Evolutionary conservation across 2,329 filamentous ascomycete species (phyloP).

Genomic region (Fonsecaea erecta): DNA sequence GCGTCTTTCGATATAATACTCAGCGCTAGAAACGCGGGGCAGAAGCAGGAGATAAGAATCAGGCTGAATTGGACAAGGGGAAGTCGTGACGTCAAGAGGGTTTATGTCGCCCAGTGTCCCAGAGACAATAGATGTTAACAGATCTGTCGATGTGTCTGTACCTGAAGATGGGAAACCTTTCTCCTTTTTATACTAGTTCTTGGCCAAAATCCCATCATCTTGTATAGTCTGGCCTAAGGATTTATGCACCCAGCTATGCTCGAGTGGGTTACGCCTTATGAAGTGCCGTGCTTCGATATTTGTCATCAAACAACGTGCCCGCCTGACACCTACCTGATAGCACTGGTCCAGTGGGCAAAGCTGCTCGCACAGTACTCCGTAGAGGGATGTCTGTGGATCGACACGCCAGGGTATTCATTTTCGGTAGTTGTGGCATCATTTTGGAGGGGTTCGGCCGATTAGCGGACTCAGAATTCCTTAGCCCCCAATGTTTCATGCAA

Average conservation of each 20-base stretch:
- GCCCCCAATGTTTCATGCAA: not conserved
- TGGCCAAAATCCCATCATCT: not conserved
- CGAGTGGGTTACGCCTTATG: not conserved
- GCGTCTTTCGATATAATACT: not conserved
- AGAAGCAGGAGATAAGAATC: slow-evolving; percentile 3
- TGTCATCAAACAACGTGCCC: not conserved
- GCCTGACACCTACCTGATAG: too few species aligned
- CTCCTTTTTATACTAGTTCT: too few species aligned
- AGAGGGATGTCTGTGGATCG: not conserved
- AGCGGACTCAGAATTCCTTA: not conserved
- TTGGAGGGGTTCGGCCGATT: not conserved
- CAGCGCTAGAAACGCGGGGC: too few species aligned
- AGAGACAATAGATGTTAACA: not conserved
- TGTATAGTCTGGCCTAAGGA: not conserved
- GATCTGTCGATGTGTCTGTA: not conserved
- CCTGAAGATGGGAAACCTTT: too few species aligned
- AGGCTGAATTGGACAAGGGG: not conserved
- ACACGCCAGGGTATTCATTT: not conserved
- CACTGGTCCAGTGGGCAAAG: not conserved
- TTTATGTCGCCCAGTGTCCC: not conserved
- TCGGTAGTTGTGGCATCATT: not conserved
- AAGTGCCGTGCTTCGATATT: not conserved
- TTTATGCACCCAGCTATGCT: not conserved
- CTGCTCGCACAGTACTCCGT: not conserved
- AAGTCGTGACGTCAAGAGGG: not conserved